phyloP scores from a whole-genome alignment of 1,139 yeast genomes.

The Yamadazyma songkhlaensis region DNA sequence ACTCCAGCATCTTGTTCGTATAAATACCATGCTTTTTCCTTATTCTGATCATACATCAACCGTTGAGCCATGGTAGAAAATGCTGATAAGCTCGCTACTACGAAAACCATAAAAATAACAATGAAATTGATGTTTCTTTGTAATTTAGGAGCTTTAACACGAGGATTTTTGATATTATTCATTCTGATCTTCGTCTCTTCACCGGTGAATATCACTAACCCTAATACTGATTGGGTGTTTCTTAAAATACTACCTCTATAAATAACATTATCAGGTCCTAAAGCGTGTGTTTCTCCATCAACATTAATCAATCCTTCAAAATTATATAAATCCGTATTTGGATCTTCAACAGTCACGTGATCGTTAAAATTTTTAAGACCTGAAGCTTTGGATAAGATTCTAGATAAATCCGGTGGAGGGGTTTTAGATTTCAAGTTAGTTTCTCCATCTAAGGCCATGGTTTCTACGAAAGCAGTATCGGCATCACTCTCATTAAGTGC shows the following conservation, averaged over 20 bases:
- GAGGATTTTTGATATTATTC: constrained; percentile 88
- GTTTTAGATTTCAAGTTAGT: constrained; percentile 77
- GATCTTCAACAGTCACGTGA: constrained; percentile 75
- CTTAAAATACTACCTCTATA: constrained; percentile 88
- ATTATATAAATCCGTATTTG: constrained; percentile 85
- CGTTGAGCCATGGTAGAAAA: constrained; percentile 83
- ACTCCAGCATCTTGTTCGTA: constrained; percentile 73
- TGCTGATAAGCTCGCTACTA: constrained; percentile 71
- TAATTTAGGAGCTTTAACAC: constrained; percentile 90
- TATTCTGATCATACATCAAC: constrained; percentile 41
- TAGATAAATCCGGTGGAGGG: constrained; percentile 64
- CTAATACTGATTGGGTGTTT: constrained; percentile 71
- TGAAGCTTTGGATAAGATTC: constrained; percentile 45
- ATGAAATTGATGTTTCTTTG: constrained; percentile 80
- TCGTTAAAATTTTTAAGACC: constrained; percentile 52
- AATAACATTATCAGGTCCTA: constrained; percentile 76
- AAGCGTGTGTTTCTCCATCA: constrained; percentile 42
- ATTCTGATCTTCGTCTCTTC: constrained; percentile 94
- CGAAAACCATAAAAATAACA: constrained; percentile 81
- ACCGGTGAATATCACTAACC: constrained; percentile 87
- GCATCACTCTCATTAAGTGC: constrained; percentile 55
- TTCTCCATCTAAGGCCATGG: constrained; percentile 98
- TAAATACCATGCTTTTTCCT: constrained; percentile 71
- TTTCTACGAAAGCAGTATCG: constrained; percentile 82
- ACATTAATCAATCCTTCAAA: constrained; percentile 64